Evolutionary conservation across 139 green algal genomes (phyloP), one percentile per base, ranked within the genome.

Genomic region (Tetraselmis striata): DNA sequence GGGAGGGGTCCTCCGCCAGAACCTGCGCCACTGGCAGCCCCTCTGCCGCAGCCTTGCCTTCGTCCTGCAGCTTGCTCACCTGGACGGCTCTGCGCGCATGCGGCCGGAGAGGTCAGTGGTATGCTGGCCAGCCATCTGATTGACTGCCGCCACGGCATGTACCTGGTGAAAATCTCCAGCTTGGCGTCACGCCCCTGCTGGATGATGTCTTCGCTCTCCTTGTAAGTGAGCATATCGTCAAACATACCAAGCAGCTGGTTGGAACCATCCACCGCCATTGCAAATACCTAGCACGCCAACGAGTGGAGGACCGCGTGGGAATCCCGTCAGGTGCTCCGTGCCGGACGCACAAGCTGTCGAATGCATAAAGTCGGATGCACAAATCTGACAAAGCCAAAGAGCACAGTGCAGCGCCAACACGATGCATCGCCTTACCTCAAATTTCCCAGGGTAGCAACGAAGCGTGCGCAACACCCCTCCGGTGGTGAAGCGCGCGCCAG

Each of bases 201-300:
- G 24, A 81, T 77, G 28, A 81, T 29, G 11, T 81, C 28, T 29
- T 81, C 78, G 5, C 58, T 45, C 32, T 81, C 78, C 32, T 81
- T 45, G 29, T 81, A 81, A 28, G 28, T 32, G 2, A 59, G 78
- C 28, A 77, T 32, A 77, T 81, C 31, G 11, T 81, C 78, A 81
- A 81, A 81, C 27, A 59, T 58, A 2, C 28, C 27, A 22, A 81
- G 28, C 27, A 59, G 59, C 29, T 81, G 78, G 29, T 81, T 32
- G 11, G 28, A 29, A 11, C 78, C 78, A 29, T 81, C 45, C 45
- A 67, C 45, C 5, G 45, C 45, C 45, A 67, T 67, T 18, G 45
- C 45, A 67, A 67, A 67, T 18, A 67, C 45, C 45, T 67, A 18
- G n/a, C n/a, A n/a, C n/a, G n/a, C n/a, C n/a, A n/a, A n/a, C n/a